These are phyloP conservation scores for Bullera alba DNA, from an alignment of 768 basidiomycete species.

Conservation along the genomic window DNA sequence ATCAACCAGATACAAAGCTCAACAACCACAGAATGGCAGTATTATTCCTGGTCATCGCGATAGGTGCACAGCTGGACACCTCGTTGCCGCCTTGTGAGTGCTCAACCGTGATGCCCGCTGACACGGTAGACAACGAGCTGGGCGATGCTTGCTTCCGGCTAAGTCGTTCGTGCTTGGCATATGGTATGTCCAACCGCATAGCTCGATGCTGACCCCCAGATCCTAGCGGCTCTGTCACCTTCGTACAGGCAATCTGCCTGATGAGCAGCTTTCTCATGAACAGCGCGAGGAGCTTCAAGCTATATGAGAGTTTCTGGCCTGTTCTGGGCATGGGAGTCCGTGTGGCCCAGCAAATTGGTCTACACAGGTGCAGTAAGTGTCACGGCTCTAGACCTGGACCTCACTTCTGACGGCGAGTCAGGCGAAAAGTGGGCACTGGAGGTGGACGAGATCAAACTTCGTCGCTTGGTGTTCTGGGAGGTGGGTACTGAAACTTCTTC, in stretches of 20 bases:
- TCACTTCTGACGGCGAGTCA: no score
- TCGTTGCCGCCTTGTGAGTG: not conserved
- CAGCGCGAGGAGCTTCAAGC: not conserved
- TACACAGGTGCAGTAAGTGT: not conserved
- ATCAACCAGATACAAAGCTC: no score
- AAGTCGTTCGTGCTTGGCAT: not conserved
- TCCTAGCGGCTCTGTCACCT: not conserved
- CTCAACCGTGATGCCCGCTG: not conserved
- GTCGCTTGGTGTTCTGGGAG: not conserved
- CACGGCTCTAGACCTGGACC: no score
- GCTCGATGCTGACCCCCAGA: not conserved
- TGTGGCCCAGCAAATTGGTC: not conserved
- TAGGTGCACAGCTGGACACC: not conserved
- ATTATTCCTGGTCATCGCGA: not conserved
- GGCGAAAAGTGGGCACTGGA: not conserved
- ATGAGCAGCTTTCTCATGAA: not conserved
- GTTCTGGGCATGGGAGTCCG: not conserved
- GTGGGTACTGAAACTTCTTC: no score
- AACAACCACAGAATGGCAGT: not conserved
- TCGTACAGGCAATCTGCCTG: not conserved
- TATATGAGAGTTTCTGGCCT: not conserved
- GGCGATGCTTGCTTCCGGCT: not conserved
- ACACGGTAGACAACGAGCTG: not conserved
- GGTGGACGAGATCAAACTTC: not conserved
- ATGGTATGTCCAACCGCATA: not conserved